Evolutionary conservation across 2,329 filamentous ascomycete genomes (phyloP).

Genomic region (Phyllosticta capitalensis): DNA sequence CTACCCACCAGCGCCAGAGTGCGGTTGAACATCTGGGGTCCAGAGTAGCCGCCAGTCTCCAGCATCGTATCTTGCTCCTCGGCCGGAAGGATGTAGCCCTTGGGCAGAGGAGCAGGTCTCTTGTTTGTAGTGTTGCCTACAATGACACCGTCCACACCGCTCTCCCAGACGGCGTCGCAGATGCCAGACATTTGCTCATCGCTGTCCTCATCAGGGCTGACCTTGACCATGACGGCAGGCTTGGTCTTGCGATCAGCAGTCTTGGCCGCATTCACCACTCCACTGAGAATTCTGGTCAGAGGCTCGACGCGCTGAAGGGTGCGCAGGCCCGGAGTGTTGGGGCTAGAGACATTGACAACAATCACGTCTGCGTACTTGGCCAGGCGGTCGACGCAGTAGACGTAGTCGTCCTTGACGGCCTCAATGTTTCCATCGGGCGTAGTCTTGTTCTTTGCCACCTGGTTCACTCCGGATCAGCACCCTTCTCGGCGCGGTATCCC

Average conservation of each 20-base stretch:
- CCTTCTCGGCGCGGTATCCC: neutral
- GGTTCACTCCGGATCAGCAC: neutral
- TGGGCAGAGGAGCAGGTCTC: constrained; percentile 60
- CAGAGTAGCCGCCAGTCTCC: constrained; percentile 83
- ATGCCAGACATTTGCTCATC: constrained; percentile 80
- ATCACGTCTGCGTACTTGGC: constrained; percentile 87
- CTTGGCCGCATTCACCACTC: constrained; percentile 72
- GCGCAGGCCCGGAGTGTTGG: constrained; percentile 86
- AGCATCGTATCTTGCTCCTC: constrained; percentile 59
- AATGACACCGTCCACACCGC: constrained; percentile 88
- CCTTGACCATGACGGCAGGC: constrained; percentile 92
- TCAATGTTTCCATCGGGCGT: constrained; percentile 78
- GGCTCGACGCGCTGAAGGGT: constrained; percentile 79
- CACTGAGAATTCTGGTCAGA: constrained; percentile 66
- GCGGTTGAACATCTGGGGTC: constrained; percentile 75
- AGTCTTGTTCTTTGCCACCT: constrained; percentile 87
- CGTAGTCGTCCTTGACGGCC: constrained; percentile 70
- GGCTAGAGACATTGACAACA: constrained; percentile 96
- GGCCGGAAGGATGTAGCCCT: constrained; percentile 52
- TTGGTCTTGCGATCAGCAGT: constrained; percentile 59
- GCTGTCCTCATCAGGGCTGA: constrained; percentile 88
- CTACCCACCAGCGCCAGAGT: constrained; percentile 69
- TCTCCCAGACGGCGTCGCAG: constrained; percentile 70
- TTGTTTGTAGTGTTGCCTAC: constrained; percentile 95
- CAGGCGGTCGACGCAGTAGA: constrained; percentile 76